Conservation (phyloP, 345 rosid species). For the Gossypium turneri region DNA sequence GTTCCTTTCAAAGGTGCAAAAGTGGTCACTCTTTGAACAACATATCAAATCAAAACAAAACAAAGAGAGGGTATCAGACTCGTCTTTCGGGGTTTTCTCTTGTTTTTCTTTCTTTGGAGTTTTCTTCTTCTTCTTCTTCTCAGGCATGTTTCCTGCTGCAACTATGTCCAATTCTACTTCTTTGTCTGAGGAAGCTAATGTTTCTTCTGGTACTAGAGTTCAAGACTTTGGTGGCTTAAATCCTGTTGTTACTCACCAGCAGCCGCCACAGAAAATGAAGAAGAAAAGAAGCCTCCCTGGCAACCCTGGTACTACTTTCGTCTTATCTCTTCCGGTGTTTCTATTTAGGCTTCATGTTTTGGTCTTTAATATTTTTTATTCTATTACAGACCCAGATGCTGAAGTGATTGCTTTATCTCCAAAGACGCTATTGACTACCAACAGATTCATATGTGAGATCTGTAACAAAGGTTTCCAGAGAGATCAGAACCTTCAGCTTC, state of each 20-base stretch:
- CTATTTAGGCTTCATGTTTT: neutral
- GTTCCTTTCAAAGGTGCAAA: conserved; percentile 26
- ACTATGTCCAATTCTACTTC: conserved; percentile 55
- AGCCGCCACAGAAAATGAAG: conserved; percentile 49
- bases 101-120: conserved; percentile 42
- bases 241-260: conserved; percentile 29
- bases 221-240: conserved; percentile 46
- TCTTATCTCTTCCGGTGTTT: neutral
- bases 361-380: neutral
- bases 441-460: conserved; percentile 92
- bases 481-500: conserved; percentile 94
- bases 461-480: conserved; percentile 94
- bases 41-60: conserved; percentile 2
- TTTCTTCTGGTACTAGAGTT: conserved; percentile 54
- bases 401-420: conserved; percentile 93
- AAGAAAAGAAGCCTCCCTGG: conserved; percentile 90
- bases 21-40: conserved; percentile 19
- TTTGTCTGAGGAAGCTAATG: conserved; percentile 64
- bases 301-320: conserved; percentile 60
- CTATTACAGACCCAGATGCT: conserved; percentile 71
- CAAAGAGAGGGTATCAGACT: conserved; percentile 13
- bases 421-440: conserved; percentile 67
- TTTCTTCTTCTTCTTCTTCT: conserved; percentile 28
- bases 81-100: conserved; percentile 9
- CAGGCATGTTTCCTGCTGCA: conserved; percentile 55